Base-by-base conservation (phyloP, 1,284 basidiomycete species). In the Apiotrichum porosum region DNA sequence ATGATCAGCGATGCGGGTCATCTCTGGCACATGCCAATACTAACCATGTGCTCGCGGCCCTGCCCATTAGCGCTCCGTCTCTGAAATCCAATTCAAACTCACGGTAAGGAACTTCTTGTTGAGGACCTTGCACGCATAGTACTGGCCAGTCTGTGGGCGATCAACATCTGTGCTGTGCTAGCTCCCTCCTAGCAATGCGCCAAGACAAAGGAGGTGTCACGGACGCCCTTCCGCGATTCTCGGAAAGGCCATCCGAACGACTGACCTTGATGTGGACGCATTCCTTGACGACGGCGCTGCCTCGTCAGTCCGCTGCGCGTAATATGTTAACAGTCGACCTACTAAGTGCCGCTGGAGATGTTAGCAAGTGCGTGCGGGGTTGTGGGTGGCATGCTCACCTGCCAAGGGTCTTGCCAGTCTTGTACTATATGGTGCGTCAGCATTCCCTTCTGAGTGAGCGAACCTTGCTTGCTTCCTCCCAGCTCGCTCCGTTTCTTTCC, bases 251-350 rank as follows among this genome's bases (percentile, higher is more conserved):
- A 19, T 4, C 10, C 28, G 18, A 13, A 12, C 12, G 14, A 52
- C 88, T 83, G 0, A 92, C 94, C 74, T 86, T 85, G 78, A 97
- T 88, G 68, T 97, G 93, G 14, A 97, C 90, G 37, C 91, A 94
- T 77, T 97, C 94, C 60, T 80, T 80, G 54, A 80, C 79, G 21
- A 80, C 76, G 15, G 79, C 79, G 56, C 72, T 74, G 49, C n/a
- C n/a, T n/a, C n/a, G n/a, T n/a, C n/a, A n/a, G n/a, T n/a, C n/a
- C n/a, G n/a, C n/a, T n/a, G n/a, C n/a, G n/a, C n/a, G n/a, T n/a
- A n/a, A n/a, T n/a, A n/a, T n/a, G n/a, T n/a, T n/a, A n/a, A n/a
- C n/a, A n/a, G n/a, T n/a, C n/a, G n/a, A 56, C 68, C 48, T 40
- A 71, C 71, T 72, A 73, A 41, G 71, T 73, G 48, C 70, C 71